Evolutionary conservation across 768 basidiomycete species (phyloP).

Genomic region (Pleurotus sapidus): DNA sequence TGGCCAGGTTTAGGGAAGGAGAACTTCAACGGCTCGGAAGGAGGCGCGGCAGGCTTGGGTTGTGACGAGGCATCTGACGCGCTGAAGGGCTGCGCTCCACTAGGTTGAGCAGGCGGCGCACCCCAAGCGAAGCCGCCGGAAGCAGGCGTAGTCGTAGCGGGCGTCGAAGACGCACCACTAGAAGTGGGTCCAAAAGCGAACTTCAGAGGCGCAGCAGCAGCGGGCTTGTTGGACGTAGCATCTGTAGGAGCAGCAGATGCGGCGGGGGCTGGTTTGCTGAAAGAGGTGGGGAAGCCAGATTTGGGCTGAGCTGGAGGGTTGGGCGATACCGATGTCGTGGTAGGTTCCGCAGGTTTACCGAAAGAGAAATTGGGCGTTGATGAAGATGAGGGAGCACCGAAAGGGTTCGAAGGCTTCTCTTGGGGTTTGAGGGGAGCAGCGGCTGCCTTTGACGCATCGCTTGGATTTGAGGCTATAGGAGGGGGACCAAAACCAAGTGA

Average conservation of each 20-base stretch:
- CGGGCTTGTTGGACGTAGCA: constrained; percentile 7
- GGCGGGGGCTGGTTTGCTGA: background rate
- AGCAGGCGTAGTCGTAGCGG: background rate
- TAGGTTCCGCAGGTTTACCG: constrained; percentile 13
- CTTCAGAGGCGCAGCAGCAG: constrained; percentile 12
- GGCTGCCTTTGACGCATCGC: constrained; percentile 10
- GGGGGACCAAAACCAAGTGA: constrained; percentile 13
- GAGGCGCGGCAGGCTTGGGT: background rate
- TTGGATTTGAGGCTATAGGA: constrained; percentile 11
- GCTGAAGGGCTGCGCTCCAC: constrained; percentile 1
- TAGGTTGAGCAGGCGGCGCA: background rate
- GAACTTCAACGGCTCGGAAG: background rate
- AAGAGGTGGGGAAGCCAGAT: constrained; percentile 5
- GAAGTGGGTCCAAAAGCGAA: background rate
- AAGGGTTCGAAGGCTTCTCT: constrained; percentile 10
- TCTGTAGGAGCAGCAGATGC: background rate
- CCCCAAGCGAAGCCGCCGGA: constrained; percentile 3
- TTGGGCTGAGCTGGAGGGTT: background rate
- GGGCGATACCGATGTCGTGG: constrained; percentile 8
- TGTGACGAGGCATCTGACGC: background rate
- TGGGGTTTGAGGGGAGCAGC: constrained; percentile 18
- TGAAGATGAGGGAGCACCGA: background rate
- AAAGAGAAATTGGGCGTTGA: constrained; percentile 3
- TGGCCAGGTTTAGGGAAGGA: constrained; percentile 5
- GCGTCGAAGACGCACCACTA: background rate